Evolutionary conservation across 1,284 basidiomycete genomes (phyloP).

Genomic region (Rhodotorula glutinis): DNA sequence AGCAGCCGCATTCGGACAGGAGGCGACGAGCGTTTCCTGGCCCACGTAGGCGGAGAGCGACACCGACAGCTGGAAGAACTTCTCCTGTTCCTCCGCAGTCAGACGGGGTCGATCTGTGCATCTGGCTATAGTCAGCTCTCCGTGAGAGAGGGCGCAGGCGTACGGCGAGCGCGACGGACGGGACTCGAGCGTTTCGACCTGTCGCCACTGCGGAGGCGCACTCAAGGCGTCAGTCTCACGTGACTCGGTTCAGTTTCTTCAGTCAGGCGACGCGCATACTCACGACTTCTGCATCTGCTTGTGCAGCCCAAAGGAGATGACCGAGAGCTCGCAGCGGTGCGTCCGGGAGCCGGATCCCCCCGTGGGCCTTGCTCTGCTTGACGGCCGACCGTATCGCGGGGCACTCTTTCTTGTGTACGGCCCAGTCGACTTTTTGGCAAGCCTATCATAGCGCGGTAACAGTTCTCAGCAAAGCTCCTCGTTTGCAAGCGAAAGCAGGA

Average conservation of each 20-base stretch:
- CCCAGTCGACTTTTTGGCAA: conserved; percentile 77
- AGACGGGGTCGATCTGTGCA: conserved; percentile 16
- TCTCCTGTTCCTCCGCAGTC: conserved; percentile 17
- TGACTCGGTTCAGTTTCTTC: too few species aligned
- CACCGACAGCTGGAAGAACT: conserved; percentile 44
- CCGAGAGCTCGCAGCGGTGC: conserved; percentile 64
- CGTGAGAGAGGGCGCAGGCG: neutral
- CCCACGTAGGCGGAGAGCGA: conserved; percentile 46
- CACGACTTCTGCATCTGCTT: conserved; percentile 30
- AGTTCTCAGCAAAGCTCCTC: neutral
- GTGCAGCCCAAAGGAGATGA: conserved; percentile 65
- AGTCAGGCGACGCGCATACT: too few species aligned
- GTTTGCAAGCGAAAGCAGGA: conserved; percentile 25
- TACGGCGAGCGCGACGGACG: conserved; percentile 55
- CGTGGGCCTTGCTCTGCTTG: conserved; percentile 20
- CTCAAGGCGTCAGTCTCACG: neutral
- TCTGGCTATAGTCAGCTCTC: neutral
- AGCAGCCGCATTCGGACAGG: conserved; percentile 60
- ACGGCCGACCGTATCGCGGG: conserved; percentile 53
- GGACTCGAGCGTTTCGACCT: conserved; percentile 69
- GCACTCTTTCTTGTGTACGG: conserved; percentile 72
- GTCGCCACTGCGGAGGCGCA: conserved; percentile 55
- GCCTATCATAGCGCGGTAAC: conserved; percentile 50
- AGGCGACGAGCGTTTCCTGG: conserved; percentile 51
- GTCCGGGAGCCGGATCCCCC: conserved; percentile 55